These are phyloP conservation scores for Metarhizium anisopliae DNA, from an alignment of 2,329 filamentous ascomycete genomes.

Conservation along the genomic window DNA sequence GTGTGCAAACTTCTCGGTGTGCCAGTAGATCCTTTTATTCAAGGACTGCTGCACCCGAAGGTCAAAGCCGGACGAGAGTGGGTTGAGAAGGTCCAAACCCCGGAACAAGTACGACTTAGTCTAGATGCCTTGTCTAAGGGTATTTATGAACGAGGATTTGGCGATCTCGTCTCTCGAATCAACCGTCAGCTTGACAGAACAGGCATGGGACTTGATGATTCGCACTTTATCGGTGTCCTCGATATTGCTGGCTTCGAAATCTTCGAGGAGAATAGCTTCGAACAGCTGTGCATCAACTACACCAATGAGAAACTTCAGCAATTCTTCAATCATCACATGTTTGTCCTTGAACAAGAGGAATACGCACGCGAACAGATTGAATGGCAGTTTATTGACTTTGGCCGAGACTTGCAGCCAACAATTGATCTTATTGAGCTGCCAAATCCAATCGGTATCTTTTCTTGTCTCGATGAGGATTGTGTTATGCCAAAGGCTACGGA, in stretches of 20 bases:
- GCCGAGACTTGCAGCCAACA: constrained; percentile 90
- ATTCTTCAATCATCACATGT: constrained; percentile 99
- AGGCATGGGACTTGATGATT: constrained; percentile 75
- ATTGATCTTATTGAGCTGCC: constrained; percentile 94
- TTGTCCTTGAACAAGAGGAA: constrained; percentile 95
- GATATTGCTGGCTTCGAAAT: constrained; percentile 99
- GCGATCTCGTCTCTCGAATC: constrained; percentile 83
- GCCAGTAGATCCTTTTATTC: constrained; percentile 72
- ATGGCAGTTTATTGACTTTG: constrained; percentile 99
- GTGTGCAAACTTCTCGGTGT: constrained; percentile 83
- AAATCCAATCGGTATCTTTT: constrained; percentile 98
- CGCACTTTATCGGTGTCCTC: constrained; percentile 91
- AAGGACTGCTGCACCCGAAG: constrained; percentile 80
- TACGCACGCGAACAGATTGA: constrained; percentile 97
- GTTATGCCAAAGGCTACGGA: constrained; percentile 99
- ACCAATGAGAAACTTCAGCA: constrained; percentile 99
- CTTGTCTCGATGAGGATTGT: constrained; percentile 92
- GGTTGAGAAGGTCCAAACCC: constrained; percentile 97
- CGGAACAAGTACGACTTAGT: constrained; percentile 84
- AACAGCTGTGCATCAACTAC: constrained; percentile 99
- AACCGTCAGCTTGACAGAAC: constrained; percentile 86
- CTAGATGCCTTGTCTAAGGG: constrained; percentile 92
- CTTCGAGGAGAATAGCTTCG: constrained; percentile 96
- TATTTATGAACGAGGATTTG: constrained; percentile 94
- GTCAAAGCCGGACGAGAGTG: constrained; percentile 95